Evolutionary conservation across 2,329 filamentous ascomycete species (phyloP).

Genomic region (Aspergillaceae sp.): DNA sequence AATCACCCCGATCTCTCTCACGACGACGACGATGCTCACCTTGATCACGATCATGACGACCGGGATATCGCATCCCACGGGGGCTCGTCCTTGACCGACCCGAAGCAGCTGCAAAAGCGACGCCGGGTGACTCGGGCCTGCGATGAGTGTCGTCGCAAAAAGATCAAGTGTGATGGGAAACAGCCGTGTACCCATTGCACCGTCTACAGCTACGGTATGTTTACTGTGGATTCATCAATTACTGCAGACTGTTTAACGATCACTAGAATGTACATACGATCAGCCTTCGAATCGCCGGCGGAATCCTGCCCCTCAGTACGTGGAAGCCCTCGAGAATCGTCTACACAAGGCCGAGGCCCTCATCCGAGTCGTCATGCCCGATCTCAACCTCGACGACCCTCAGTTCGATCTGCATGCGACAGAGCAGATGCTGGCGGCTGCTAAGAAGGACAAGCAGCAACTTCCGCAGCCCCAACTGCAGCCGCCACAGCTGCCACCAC

Average conservation of each 20-base stretch:
- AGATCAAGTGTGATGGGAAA: conserved; percentile 81
- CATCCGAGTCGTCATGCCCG: conserved; percentile 69
- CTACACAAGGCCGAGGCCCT: conserved; percentile 75
- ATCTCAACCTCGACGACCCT: conserved; percentile 76
- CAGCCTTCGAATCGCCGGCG: conserved; percentile 86
- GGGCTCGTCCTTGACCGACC: conserved; percentile 8
- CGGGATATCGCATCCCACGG: background rate
- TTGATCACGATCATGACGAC: conserved; percentile 8
- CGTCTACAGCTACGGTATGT: conserved; percentile 91
- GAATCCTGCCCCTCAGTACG: conserved; percentile 86
- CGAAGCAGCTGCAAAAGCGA: conserved; percentile 61
- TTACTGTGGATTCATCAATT: no score
- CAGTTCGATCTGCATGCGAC: conserved; percentile 69
- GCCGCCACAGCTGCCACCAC: conserved; percentile 7
- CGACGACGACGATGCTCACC: background rate
- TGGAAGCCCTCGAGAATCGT: conserved; percentile 76
- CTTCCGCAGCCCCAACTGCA: conserved; percentile 5
- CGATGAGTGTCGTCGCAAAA: conserved; percentile 74
- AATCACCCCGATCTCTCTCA: background rate
- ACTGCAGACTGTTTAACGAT: background rate
- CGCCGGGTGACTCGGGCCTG: conserved; percentile 71
- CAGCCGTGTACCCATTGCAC: conserved; percentile 92
- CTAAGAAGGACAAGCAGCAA: conserved; percentile 27
- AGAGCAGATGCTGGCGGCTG: conserved; percentile 51
- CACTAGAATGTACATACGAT: conserved; percentile 82